Conservation (phyloP, 768 basidiomycete genomes). For the Termitomyces heimii region DNA sequence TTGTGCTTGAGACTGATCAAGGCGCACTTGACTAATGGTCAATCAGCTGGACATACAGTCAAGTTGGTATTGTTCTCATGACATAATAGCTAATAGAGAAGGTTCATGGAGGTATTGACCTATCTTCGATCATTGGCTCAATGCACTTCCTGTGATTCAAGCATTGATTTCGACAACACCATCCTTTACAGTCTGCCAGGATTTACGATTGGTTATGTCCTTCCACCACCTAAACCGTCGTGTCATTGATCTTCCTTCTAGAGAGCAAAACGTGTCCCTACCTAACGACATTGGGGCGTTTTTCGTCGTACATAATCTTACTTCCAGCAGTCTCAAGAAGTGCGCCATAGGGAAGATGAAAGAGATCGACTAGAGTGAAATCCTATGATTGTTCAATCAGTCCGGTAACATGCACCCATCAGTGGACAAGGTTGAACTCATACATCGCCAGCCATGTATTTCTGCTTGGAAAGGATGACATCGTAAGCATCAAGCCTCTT, state of each 20-base stretch:
- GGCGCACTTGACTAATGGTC: not conserved
- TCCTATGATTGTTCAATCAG: not conserved
- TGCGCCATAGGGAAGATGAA: slow-evolving; percentile 15
- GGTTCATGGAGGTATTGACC: not conserved
- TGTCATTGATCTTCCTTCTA: not conserved
- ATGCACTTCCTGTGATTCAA: not conserved
- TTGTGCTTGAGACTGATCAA: not conserved
- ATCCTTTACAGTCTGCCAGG: slow-evolving; percentile 20
- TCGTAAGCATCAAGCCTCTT: slow-evolving; percentile 47
- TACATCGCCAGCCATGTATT: slow-evolving; percentile 54
- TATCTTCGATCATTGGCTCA: no score
- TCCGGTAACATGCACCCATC: not conserved
- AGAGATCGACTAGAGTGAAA: slow-evolving; percentile 14
- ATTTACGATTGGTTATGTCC: slow-evolving; percentile 13
- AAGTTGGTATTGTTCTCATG: not conserved
- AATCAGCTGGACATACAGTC: not conserved
- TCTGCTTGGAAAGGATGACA: slow-evolving; percentile 42
- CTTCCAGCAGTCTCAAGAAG: slow-evolving; percentile 12
- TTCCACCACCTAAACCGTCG: slow-evolving; percentile 16
- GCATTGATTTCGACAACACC: slow-evolving; percentile 8
- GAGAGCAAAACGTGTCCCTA: not conserved
- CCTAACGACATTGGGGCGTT: slow-evolving; percentile 13
- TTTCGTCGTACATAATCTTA: slow-evolving; percentile 5
- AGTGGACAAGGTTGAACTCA: slow-evolving; percentile 11
- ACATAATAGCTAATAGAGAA: not conserved